phyloP scores from a whole-genome alignment of 2,329 filamentous ascomycete genomes.

The Verticillium isaacii region DNA sequence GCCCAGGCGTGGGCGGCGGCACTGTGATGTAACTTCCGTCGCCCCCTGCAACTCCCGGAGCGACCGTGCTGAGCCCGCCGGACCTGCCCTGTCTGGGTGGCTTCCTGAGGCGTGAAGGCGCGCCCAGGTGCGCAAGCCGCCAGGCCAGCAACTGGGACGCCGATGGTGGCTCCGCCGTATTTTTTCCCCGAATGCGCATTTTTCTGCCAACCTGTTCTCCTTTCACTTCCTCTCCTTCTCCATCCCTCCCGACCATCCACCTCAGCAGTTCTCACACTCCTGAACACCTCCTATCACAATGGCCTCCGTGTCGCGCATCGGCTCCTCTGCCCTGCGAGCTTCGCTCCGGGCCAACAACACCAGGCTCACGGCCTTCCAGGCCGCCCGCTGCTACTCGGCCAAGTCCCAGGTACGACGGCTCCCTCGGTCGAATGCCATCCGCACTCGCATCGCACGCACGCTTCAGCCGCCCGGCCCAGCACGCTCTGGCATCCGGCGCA shows the following conservation, averaged over 20 bases:
- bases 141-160: slow-evolving; percentile 1
- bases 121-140: neutral
- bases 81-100: neutral
- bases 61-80: neutral
- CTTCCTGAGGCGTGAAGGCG: neutral
- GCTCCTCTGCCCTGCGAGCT: slow-evolving; percentile 76
- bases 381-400: slow-evolving; percentile 85
- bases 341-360: slow-evolving; percentile 64
- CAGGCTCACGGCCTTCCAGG: slow-evolving; percentile 71
- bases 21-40: neutral
- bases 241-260: slow-evolving; percentile 16
- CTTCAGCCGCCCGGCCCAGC: slow-evolving; percentile 12
- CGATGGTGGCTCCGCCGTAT: slow-evolving; percentile 10
- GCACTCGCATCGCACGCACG: neutral
- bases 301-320: slow-evolving; percentile 78
- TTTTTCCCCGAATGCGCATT: slow-evolving; percentile 16
- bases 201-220: slow-evolving; percentile 18
- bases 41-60: neutral
- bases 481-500: slow-evolving; percentile 9
- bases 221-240: slow-evolving; percentile 20
- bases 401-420: slow-evolving; percentile 71
- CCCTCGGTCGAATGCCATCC: neutral
- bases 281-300: slow-evolving; percentile 46
- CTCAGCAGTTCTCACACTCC: slow-evolving; percentile 13
- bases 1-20: neutral